Evolutionary conservation across 495 filamentous ascomycete species (phyloP).

Genomic region (Tetracladium setigerum): DNA sequence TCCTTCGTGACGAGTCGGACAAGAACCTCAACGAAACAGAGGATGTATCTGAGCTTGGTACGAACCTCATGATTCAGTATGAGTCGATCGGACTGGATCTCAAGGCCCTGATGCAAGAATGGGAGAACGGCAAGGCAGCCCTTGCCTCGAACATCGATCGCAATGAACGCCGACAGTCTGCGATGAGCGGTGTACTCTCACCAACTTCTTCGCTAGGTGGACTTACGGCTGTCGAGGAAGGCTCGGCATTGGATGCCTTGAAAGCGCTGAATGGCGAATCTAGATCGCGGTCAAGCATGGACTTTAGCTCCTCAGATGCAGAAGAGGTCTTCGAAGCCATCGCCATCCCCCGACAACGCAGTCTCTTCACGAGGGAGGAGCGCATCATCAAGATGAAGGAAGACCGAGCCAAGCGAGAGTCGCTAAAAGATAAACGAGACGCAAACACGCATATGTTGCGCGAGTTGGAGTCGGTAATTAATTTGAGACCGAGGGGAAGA

Average conservation of each 20-base stretch:
- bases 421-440: slow-evolving; percentile 61
- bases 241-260: slow-evolving; percentile 67
- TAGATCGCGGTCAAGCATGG: slow-evolving; percentile 26
- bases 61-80: slow-evolving; percentile 77
- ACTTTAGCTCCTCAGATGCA: slow-evolving; percentile 41
- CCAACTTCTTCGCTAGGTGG: slow-evolving; percentile 77
- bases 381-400: slow-evolving; percentile 83
- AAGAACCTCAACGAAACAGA: slow-evolving; percentile 64
- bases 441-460: slow-evolving; percentile 82
- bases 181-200: slow-evolving; percentile 61
- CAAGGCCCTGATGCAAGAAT: slow-evolving; percentile 74
- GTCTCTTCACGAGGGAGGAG: slow-evolving; percentile 75
- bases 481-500: slow-evolving; percentile 53
- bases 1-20: slow-evolving; percentile 84
- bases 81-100: slow-evolving; percentile 90
- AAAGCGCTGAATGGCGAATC: slow-evolving; percentile 64
- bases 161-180: slow-evolving; percentile 62
- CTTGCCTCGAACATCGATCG: slow-evolving; percentile 66
- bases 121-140: slow-evolving; percentile 78
- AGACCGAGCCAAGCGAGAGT: slow-evolving; percentile 64
- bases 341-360: slow-evolving; percentile 64
- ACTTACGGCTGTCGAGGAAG: slow-evolving; percentile 76
- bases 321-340: slow-evolving; percentile 91
- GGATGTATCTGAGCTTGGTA: slow-evolving; percentile 64
- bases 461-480: slow-evolving; percentile 83